A percentile compares a stretch with the other conserved stretches of the same genome.
phyloP scores from a whole-genome alignment of 345 rosid genomes.

The Moricandia arvensis region DNA sequence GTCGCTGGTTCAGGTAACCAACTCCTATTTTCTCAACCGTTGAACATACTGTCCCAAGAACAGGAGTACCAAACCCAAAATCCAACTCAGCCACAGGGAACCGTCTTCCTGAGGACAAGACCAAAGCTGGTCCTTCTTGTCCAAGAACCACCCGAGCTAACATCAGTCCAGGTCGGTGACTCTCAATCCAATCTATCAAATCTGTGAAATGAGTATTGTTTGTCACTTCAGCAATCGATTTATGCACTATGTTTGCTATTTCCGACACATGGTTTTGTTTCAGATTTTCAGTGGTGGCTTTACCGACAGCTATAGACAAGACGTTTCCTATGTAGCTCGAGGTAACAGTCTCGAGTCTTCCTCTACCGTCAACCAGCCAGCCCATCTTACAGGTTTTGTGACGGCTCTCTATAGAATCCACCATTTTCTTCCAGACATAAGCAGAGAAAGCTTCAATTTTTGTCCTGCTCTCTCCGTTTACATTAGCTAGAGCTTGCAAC shows the following conservation, averaged over 20 bases:
- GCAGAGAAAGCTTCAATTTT: conserved; percentile 91
- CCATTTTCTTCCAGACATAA: conserved; percentile 78
- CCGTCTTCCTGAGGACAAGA: conserved; percentile 68
- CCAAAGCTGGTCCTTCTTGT: conserved; percentile 70
- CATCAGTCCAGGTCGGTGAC: conserved; percentile 87
- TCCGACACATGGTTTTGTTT: conserved; percentile 54
- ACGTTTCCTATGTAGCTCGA: conserved; percentile 78
- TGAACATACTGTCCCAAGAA: conserved; percentile 61
- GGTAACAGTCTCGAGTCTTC: conserved; percentile 45
- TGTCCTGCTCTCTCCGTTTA: conserved; percentile 50
- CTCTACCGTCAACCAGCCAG: conserved; percentile 79
- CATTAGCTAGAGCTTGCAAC: conserved; percentile 56
- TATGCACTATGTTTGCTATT: conserved; percentile 55
- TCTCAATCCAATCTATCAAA: conserved; percentile 82
- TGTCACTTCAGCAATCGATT: conserved; percentile 53
- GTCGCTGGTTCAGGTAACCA: conserved; percentile 76
- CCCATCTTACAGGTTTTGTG: conserved; percentile 78
- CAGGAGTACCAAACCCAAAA: conserved; percentile 72
- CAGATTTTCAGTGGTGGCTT: conserved; percentile 50
- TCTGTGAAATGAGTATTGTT: conserved; percentile 67
- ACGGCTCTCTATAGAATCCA: conserved; percentile 37
- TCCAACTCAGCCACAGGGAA: conserved; percentile 76
- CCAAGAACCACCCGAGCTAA: conserved; percentile 59
- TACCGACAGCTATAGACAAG: conserved; percentile 64
- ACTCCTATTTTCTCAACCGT: conserved; percentile 66